Evolutionary conservation across 2,329 filamentous ascomycete species (phyloP).

Genomic region (Claviceps spartinae): DNA sequence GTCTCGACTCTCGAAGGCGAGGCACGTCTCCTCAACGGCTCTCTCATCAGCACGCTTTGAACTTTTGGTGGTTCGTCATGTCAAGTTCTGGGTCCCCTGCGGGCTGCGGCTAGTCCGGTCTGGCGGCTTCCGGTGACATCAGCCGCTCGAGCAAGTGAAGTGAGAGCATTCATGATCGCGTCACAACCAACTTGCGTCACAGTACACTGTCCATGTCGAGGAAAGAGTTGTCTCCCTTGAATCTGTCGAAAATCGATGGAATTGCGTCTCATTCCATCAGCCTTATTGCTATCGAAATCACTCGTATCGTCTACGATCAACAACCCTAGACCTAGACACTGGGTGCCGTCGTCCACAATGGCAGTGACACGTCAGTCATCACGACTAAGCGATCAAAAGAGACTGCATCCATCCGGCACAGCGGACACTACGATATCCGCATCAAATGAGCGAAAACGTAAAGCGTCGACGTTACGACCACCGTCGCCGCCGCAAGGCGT

Average conservation of each 20-base stretch:
- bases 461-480: slow-evolving; percentile 10
- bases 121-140: background rate
- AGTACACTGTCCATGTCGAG: background rate
- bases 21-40: too few relatives aligned
- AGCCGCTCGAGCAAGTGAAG: background rate
- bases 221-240: background rate
- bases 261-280: too few relatives aligned
- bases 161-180: background rate
- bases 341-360: slow-evolving; percentile 4
- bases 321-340: background rate
- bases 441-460: slow-evolving; percentile 20
- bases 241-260: background rate
- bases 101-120: background rate
- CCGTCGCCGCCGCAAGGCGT: slow-evolving; percentile 8
- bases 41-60: background rate
- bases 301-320: background rate
- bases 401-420: slow-evolving; percentile 4
- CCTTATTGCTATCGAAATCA: background rate
- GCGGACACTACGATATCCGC: background rate
- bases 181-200: background rate
- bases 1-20: too few relatives aligned
- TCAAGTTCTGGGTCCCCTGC: background rate
- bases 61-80: background rate
- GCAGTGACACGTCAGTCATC: slow-evolving; percentile 25
- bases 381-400: slow-evolving; percentile 23